These are phyloP conservation scores for Parathielavia hyrcaniae DNA, from an alignment of 495 filamentous ascomycete species.

Conservation along the genomic window DNA sequence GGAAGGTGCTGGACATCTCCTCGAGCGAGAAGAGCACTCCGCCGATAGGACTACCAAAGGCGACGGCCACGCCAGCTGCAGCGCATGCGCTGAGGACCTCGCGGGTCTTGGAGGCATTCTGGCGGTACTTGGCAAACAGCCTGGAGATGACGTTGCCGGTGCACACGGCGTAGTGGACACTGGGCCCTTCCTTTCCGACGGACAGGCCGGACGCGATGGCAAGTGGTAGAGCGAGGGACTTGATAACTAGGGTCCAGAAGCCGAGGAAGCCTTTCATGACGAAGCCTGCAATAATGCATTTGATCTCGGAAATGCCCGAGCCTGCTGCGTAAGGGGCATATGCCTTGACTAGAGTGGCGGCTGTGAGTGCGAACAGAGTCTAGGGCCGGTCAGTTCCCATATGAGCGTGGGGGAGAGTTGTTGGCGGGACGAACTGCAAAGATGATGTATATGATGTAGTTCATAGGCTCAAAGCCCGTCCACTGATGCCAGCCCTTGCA, in stretches of 20 bases:
- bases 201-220: slow-evolving; percentile 93
- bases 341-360: slow-evolving; percentile 79
- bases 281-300: slow-evolving; percentile 99
- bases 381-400: slow-evolving; percentile 30
- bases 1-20: slow-evolving; percentile 98
- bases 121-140: slow-evolving; percentile 86
- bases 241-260: slow-evolving; percentile 87
- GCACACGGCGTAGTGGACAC: slow-evolving; percentile 96
- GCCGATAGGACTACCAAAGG: slow-evolving; percentile 95
- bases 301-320: slow-evolving; percentile 97
- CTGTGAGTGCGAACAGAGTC: slow-evolving; percentile 74
- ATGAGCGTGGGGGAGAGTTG: not conserved
- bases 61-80: slow-evolving; percentile 91
- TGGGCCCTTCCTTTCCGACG: slow-evolving; percentile 95
- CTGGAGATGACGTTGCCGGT: slow-evolving; percentile 95
- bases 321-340: slow-evolving; percentile 97
- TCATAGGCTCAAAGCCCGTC: slow-evolving; percentile 70
- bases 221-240: slow-evolving; percentile 83
- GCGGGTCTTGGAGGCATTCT: slow-evolving; percentile 88
- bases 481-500: slow-evolving; percentile 88
- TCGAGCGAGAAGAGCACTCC: slow-evolving; percentile 95
- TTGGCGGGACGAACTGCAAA: slow-evolving; percentile 60
- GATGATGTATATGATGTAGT: slow-evolving; percentile 83
- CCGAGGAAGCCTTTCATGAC: slow-evolving; percentile 98
- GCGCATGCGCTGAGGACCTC: slow-evolving; percentile 94